These are phyloP conservation scores for Debaryomycetaceae sp. DNA, from an alignment of 1,139 yeast genomes.

Conservation along the genomic window DNA sequence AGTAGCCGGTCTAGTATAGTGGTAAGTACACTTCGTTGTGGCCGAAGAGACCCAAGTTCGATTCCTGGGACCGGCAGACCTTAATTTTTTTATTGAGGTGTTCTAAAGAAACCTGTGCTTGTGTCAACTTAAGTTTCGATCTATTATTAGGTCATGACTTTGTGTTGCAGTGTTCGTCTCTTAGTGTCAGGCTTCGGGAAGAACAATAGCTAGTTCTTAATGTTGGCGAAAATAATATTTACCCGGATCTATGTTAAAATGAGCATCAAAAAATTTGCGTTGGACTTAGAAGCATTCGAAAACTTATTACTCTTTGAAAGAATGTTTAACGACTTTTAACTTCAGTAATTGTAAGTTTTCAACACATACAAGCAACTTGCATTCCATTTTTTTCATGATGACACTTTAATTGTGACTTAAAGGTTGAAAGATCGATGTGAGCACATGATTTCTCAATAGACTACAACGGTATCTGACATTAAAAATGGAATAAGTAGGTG, in stretches of 20 bases:
- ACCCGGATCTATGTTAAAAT: background rate
- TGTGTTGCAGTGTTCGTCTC: too few relatives aligned
- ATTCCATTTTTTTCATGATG: conserved; percentile 31
- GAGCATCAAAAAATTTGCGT: background rate
- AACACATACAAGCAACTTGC: too few relatives aligned
- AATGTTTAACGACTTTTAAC: too few relatives aligned
- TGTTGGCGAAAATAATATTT: background rate
- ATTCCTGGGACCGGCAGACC: conserved; percentile 52
- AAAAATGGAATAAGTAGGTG: background rate
- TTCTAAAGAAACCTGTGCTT: too few relatives aligned
- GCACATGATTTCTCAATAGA: conserved; percentile 86
- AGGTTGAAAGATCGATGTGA: conserved; percentile 55
- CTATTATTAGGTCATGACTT: too few relatives aligned
- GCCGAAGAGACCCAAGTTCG: conserved; percentile 57
- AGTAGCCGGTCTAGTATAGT: conserved; percentile 44
- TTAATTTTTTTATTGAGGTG: background rate
- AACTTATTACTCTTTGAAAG: too few relatives aligned
- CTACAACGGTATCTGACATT: conserved; percentile 99
- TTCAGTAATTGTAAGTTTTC: too few relatives aligned
- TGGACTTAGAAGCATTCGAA: too few relatives aligned
- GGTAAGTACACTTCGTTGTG: conserved; percentile 56
- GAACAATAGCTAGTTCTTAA: background rate
- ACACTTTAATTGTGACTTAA: conserved; percentile 50
- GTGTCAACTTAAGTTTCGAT: too few relatives aligned
- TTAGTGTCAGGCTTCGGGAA: too few relatives aligned